Conservation (phyloP, 129 eudicot species). For the Artemisia tridentata region DNA sequence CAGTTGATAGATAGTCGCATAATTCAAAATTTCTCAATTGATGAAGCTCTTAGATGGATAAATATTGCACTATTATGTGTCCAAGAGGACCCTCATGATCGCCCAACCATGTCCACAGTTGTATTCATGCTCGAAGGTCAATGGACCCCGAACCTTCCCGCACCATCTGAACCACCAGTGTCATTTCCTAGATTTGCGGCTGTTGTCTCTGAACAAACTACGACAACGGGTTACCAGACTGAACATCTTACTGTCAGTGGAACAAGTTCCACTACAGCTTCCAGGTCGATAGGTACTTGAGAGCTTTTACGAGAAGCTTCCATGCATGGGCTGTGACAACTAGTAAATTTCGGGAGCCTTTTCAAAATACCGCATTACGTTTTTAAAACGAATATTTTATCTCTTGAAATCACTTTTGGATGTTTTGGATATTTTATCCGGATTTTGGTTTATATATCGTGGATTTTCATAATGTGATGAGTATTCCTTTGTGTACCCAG, state of each 20-base stretch:
- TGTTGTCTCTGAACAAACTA: not conserved
- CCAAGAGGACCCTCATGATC: conserved; percentile 33
- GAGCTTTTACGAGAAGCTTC: no score
- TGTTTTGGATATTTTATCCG: no score
- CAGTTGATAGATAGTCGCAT: conserved; percentile 28
- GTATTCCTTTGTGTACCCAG: no score
- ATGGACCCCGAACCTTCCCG: conserved; percentile 28
- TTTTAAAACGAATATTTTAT: no score
- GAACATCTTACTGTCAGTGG: not conserved
- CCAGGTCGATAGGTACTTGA: not conserved
- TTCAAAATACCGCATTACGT: no score
- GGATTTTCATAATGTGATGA: no score
- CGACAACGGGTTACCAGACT: conserved; percentile 8
- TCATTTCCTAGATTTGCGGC: conserved; percentile 23
- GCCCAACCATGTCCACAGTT: conserved; percentile 43
- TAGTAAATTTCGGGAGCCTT: no score
- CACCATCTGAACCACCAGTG: conserved; percentile 28
- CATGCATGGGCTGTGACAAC: no score
- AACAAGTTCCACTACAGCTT: not conserved
- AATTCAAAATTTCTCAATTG: not conserved
- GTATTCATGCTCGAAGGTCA: conserved; percentile 36
- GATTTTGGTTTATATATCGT: no score
- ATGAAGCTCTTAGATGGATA: conserved; percentile 31
- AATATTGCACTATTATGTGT: conserved; percentile 39
- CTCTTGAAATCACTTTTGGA: no score